These are phyloP conservation scores for Marchantia paleacea DNA, from an alignment of 225 moss, liverwort and hornwort genomes.

Conservation along the genomic window DNA sequence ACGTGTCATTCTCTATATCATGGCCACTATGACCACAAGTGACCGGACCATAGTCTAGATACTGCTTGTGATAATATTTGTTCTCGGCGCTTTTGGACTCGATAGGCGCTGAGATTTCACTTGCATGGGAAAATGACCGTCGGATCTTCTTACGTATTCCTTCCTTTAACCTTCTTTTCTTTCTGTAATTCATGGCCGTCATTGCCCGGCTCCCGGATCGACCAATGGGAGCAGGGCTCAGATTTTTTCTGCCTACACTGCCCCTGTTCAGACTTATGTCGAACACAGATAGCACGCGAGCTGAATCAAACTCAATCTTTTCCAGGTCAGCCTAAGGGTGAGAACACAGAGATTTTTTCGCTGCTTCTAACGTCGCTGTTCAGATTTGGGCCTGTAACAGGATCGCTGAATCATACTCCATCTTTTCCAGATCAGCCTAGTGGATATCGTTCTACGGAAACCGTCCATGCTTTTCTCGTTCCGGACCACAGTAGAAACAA, in stretches of 20 bases:
- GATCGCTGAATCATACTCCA: not conserved
- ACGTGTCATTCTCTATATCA: not conserved
- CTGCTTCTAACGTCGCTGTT: not conserved
- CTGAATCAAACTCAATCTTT: too few relatives aligned
- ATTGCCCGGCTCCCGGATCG: not conserved
- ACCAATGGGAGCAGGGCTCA: not conserved
- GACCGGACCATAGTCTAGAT: not conserved
- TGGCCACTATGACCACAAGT: not conserved
- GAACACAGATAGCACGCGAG: too few relatives aligned
- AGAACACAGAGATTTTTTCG: not conserved
- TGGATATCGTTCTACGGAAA: not conserved
- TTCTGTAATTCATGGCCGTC: not conserved
- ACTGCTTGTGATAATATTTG: slow-evolving; percentile 1
- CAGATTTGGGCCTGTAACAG: not conserved
- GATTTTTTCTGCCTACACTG: too few relatives aligned
- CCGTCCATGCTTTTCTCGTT: slow-evolving; percentile 5
- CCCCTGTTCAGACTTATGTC: too few relatives aligned
- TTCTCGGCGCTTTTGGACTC: not conserved
- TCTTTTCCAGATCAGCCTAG: slow-evolving; percentile 20
- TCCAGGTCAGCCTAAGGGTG: too few relatives aligned
- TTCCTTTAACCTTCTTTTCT: too few relatives aligned
- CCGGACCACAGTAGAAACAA: not conserved
- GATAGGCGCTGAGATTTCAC: not conserved
- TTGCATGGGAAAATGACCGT: not conserved
- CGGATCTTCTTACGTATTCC: not conserved